A percentile compares a stretch with the other conserved stretches of the same genome.
Conservation (phyloP, 108 stramenopile genomes). For the Epithemia pelagica region DNA sequence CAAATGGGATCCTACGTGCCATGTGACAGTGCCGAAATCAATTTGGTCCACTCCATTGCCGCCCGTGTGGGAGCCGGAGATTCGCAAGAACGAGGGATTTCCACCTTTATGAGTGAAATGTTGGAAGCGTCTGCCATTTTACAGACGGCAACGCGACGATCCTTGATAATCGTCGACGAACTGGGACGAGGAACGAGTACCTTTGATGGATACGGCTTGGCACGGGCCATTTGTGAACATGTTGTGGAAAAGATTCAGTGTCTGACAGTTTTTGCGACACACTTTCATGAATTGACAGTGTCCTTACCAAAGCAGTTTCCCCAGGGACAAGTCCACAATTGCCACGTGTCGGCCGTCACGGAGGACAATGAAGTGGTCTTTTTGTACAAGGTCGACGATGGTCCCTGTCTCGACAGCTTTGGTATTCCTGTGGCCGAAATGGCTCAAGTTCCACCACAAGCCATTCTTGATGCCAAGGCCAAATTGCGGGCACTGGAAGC, state of each 20-base stretch:
- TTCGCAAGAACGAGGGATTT: constrained; percentile 88
- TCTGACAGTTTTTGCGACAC: constrained; percentile 94
- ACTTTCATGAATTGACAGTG: constrained; percentile 96
- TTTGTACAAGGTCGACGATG: constrained; percentile 81
- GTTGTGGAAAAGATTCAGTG: constrained; percentile 72
- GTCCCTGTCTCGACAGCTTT: constrained; percentile 91
- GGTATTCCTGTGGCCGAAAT: constrained; percentile 96
- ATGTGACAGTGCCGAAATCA: constrained; percentile 73
- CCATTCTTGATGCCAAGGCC: constrained; percentile 90
- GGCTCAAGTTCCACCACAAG: constrained; percentile 81
- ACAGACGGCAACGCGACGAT: constrained; percentile 74
- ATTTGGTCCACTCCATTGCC: constrained; percentile 85
- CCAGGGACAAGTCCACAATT: constrained; percentile 62
- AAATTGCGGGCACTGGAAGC: constrained; percentile 84
- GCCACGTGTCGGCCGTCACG: constrained; percentile 87
- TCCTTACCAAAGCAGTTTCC: constrained; percentile 44
- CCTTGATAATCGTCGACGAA: constrained; percentile 98
- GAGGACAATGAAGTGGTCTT: constrained; percentile 66
- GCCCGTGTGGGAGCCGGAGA: constrained; percentile 96
- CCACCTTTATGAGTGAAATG: constrained; percentile 99
- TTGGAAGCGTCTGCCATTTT: constrained; percentile 92
- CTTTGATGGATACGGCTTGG: constrained; percentile 97
- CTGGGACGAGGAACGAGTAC: constrained; percentile 95
- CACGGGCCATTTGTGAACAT: constrained; percentile 93
- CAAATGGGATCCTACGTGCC: constrained; percentile 93